Evolutionary conservation across 345 rosid genomes (phyloP), one percentile per base, ranked within the genome.

Genomic region (Hypericum androsaemum): DNA sequence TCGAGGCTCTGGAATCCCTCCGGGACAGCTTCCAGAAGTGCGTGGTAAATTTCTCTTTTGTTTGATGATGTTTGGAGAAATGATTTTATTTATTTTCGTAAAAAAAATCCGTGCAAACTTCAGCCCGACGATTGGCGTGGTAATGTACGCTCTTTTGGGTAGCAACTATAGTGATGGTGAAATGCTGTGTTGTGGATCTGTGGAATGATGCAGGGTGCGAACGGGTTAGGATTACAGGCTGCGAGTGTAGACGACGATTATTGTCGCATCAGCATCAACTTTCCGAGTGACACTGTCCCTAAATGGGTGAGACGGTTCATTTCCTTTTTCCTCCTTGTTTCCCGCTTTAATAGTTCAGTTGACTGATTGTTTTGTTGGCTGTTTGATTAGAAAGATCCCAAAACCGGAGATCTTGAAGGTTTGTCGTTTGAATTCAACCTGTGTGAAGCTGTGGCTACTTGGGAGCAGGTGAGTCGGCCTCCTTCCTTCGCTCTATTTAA

Each of bases 381-480:
- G 1, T 37, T 41, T 57, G 32, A 64, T 71, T 77, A 86, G 97
- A 86, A 56, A 64, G 97, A 94, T 79, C 95, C 94, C 3, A 86
- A 76, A 60, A 83, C 90, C 50, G 97, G 95, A 39, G 85, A 81
- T 74, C 79, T 66, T 47, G 94, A 94, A 72, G 81, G 84, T 41
- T 67, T 94, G 22, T 74, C 87, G 7, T 88, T 85, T 60, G 87
- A 79, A 57, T 86, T 88, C 72, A 60, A 88, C 68, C 73, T 83
- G 13, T 94, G 95, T 10, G 99, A 94, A 77, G 97, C 90, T 54
- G 87, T 86, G 61, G 96, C 89, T 54, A 82, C 88, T n/a, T 84
- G 96, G 96, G 96, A 90, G 72, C 77, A 72, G 79, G 81, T 79
- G 68, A 67, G 66, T 39, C 11, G 66, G 41, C 47, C 14, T 32